Evolutionary conservation across 257 asterid species (phyloP), one percentile per base, ranked within the genome.

Genomic region (Solanum okadae): DNA sequence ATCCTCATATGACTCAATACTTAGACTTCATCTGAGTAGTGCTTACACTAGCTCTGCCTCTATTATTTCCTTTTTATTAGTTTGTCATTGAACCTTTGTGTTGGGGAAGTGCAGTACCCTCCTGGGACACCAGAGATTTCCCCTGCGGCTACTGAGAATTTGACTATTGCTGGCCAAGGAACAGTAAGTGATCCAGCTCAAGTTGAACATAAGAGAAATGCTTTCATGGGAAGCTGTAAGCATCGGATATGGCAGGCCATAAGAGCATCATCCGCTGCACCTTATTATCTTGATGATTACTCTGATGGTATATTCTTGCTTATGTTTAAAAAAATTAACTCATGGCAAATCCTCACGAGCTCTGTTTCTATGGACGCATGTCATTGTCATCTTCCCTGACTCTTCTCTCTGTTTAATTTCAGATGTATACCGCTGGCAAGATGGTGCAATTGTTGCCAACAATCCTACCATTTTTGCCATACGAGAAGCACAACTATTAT

Each of bases 181-280:
- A 93, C 91, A 12, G 92, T 94, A 68, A 94, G 96, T 67, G 91
- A 92, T 87, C 98, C 96, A 33, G 93, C 96, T 88, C 98, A 94
- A 90, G 93, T 93, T 91, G 99, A 97, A 87, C 93, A 93, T 88
- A 93, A 91, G 89, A 94, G 98, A 88, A 92, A 90, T 92, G 99
- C 99, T 88, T 96, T 93, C 91, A 93, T 96, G 83, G 99, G 99
- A 92, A 97, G 99, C 90, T 97, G 99, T 90, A 97, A 97, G 94
- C 99, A 96, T 93, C 98, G 91, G 42, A 63, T 96, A 88, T 97
- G 99, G 99, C 98, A 95, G 89, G 98, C 99, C 91, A 97, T 97
- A 91, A 93, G 99, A 94, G 99, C 99, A 59, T 97, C 99, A 85
- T 97, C 99, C 29, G 99, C 99, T 5, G 99, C 99, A 86, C 99